Evolutionary conservation across 2,329 filamentous ascomycete species (phyloP).

Genomic region (Aspergillus pseudoterreus): DNA sequence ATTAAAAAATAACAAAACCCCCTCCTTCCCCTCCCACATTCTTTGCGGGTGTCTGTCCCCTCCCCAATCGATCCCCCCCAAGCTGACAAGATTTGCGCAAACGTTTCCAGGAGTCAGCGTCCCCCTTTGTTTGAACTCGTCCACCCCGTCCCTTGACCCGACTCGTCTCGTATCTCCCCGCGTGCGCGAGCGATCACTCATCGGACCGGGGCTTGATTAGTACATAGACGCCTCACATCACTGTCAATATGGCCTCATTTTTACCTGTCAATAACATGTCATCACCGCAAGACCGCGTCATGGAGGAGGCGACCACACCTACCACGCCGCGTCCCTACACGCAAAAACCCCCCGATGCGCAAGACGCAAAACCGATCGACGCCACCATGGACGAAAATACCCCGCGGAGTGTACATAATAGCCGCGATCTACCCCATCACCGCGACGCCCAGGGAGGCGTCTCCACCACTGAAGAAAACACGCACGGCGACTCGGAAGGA

Average conservation of each 20-base stretch:
- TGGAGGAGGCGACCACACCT: slow-evolving; percentile 54
- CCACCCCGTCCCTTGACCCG: slow-evolving; percentile 13
- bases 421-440: slow-evolving; percentile 45
- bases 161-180: slow-evolving; percentile 12
- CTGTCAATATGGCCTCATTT: slow-evolving; percentile 55
- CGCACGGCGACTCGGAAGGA: slow-evolving; percentile 72
- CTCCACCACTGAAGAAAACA: slow-evolving; percentile 58
- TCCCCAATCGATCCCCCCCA: slow-evolving; percentile 6
- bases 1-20: not conserved
- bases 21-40: not conserved
- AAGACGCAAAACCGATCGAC: slow-evolving; percentile 22
- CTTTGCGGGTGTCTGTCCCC: not conserved
- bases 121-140: slow-evolving; percentile 8
- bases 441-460: slow-evolving; percentile 38
- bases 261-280: slow-evolving; percentile 59
- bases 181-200: slow-evolving; percentile 10
- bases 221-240: slow-evolving; percentile 25
- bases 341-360: slow-evolving; percentile 36
- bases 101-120: slow-evolving; percentile 14
- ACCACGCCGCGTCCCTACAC: slow-evolving; percentile 50
- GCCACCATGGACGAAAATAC: slow-evolving; percentile 33
- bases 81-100: slow-evolving; percentile 20
- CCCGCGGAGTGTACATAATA: slow-evolving; percentile 37
- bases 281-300: slow-evolving; percentile 40
- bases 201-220: slow-evolving; percentile 14